Evolutionary conservation across 1,139 yeast genomes (phyloP), one percentile per base, ranked within the genome.

Genomic region (Candida neerlandica): DNA sequence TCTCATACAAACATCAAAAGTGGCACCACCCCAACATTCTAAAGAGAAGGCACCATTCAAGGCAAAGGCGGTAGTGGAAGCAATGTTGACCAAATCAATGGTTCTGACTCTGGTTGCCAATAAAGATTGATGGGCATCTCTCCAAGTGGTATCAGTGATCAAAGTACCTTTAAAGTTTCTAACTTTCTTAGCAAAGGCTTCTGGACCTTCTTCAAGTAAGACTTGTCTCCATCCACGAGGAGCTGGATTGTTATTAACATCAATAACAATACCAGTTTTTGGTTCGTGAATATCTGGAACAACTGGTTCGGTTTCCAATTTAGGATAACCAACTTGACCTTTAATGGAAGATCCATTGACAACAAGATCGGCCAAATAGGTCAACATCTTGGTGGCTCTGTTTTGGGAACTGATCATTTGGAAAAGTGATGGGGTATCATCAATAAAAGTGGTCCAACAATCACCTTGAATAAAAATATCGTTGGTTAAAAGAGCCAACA

Each of bases 21-120:
- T 94, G 50, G 99, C 99, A 73, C 99, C 99, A 73, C 99, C 99
- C 99, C 99, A 94, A 77, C 98, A 94, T 76, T 94, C 99, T 50
- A 94, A 78, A 14, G 99, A 95, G 70, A 90, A 95, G 1, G 96
- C 96, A 52, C 96, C 95, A 55, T 87, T 74, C 61, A 91, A 74
- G 18, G 97, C 99, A 65, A 88, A 85, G 2, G 97, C 89, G 30
- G 99, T 94, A 48, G 96, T 83, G 51, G 92, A 94, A 21, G 99
- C 99, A 74, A 95, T 89, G 58, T 91, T 89, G 51, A 86, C 76
- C 63, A 94, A 76, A 69, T 94, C 99, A 61, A 88, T 81, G 27
- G 99, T 95, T 74, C 99, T 86, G 37, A 94, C 96, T 73, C 99
- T 87, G 41, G 99, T 95, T 7, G 99, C 99, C 62, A 94, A 79